phyloP scores from a whole-genome alignment of 2,329 filamentous ascomycete genomes.

The Diaporthe vaccinii region DNA sequence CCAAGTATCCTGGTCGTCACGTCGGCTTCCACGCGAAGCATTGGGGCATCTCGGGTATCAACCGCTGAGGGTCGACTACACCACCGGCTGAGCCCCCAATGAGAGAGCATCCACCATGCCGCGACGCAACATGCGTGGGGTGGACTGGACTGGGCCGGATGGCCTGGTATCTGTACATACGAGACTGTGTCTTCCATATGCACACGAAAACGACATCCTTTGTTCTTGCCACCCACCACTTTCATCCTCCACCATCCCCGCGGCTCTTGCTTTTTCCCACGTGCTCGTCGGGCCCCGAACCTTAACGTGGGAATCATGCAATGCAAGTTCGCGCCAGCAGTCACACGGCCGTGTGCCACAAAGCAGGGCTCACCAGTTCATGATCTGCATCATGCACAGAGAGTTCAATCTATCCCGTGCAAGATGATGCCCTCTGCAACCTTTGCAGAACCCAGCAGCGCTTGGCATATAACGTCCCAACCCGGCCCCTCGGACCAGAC shows the following conservation, averaged over 20 bases:
- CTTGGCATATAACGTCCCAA: slow-evolving; percentile 30
- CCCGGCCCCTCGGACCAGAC: neutral
- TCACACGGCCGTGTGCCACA: slow-evolving; percentile 29
- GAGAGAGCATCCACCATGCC: neutral
- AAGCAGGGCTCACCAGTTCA: slow-evolving; percentile 16
- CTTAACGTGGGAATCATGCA: slow-evolving; percentile 33
- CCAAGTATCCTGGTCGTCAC: neutral
- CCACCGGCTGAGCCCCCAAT: neutral
- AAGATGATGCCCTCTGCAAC: slow-evolving; percentile 6
- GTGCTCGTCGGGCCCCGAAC: slow-evolving; percentile 22
- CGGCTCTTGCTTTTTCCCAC: slow-evolving; percentile 28
- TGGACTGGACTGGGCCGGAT: neutral
- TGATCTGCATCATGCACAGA: slow-evolving; percentile 32
- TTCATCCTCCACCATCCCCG: neutral
- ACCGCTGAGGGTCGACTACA: neutral
- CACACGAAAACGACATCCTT: neutral
- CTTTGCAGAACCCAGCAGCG: slow-evolving; percentile 7
- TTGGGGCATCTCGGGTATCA: slow-evolving; percentile 6
- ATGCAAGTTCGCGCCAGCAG: slow-evolving; percentile 21
- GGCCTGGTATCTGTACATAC: neutral
- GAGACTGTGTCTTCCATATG: neutral
- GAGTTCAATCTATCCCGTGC: slow-evolving; percentile 16
- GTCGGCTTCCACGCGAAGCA: neutral
- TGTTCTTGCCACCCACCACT: neutral
- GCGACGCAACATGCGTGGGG: neutral